Evolutionary conservation across 2,329 filamentous ascomycete genomes (phyloP).

Genomic region (Exophiala bonariae): DNA sequence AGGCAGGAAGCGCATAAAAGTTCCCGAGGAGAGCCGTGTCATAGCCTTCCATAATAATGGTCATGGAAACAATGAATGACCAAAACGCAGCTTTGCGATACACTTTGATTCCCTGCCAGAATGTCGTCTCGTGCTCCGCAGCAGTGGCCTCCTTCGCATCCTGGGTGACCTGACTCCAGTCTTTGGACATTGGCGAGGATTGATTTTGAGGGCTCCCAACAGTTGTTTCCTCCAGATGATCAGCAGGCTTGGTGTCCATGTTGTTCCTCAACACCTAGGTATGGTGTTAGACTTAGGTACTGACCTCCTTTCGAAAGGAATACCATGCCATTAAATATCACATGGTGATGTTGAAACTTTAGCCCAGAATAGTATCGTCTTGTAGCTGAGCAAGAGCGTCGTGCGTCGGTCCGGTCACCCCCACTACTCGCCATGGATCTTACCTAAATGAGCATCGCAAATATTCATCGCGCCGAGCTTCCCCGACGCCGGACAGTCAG

Average conservation of each 20-base stretch:
- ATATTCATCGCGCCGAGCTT: too few species aligned
- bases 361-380: too few species aligned
- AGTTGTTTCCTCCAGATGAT: conserved; percentile 1
- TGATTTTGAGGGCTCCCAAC: too few species aligned
- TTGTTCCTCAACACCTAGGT: not conserved
- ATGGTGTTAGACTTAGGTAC: conserved; percentile 1
- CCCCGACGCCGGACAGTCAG: not conserved
- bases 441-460: not conserved
- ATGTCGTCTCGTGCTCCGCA: conserved; percentile 2
- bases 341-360: too few species aligned
- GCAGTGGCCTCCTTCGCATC: conserved; percentile 2
- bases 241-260: conserved; percentile 1
- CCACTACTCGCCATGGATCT: not conserved
- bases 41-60: conserved; percentile 89
- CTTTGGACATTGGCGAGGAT: not conserved
- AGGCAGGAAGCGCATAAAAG: conserved; percentile 59
- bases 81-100: conserved; percentile 85
- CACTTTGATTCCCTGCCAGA: conserved; percentile 69
- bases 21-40: conserved; percentile 80
- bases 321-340: too few species aligned
- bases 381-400: not conserved
- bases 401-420: not conserved
- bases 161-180: conserved; percentile 3
- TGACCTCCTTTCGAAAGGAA: too few species aligned
- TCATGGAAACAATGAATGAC: conserved; percentile 81